Evolutionary conservation across 495 filamentous ascomycete species (phyloP).

Genomic region (Podospora fimiseda): DNA sequence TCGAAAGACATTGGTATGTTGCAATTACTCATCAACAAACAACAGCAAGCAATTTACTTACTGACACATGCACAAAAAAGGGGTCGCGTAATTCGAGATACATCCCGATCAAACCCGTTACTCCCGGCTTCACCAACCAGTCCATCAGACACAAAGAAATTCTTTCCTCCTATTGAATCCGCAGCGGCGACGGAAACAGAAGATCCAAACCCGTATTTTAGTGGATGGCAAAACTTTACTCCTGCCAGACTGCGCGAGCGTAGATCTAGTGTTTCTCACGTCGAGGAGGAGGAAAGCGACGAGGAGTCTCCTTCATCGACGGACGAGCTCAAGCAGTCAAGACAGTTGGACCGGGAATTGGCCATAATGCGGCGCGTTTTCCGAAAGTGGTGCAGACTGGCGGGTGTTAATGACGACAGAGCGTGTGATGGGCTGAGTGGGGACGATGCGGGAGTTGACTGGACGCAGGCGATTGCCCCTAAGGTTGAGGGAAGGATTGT

Average conservation of each 20-base stretch:
- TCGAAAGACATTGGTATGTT: conserved; percentile 54
- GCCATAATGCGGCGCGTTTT: conserved; percentile 54
- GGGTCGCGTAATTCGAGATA: neutral
- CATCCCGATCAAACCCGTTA: conserved; percentile 6
- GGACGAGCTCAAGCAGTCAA: conserved; percentile 27
- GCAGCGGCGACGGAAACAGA: neutral
- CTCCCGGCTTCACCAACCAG: neutral
- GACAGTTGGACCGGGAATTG: conserved; percentile 31
- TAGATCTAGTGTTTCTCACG: conserved; percentile 20
- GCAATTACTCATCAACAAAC: neutral
- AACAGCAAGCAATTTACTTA: too few species aligned
- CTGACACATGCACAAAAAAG: neutral
- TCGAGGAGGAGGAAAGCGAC: conserved; percentile 29
- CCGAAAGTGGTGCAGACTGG: conserved; percentile 67
- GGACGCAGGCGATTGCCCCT: conserved; percentile 75
- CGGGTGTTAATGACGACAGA: conserved; percentile 47
- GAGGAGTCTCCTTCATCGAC: too few species aligned
- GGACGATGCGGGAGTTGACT: conserved; percentile 57
- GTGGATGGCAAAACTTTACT: conserved; percentile 36
- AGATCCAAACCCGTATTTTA: neutral
- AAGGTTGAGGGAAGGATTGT: conserved; percentile 68
- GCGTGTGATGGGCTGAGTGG: conserved; percentile 41
- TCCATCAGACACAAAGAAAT: conserved; percentile 16
- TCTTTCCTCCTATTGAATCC: neutral
- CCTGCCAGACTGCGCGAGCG: conserved; percentile 39